A percentile compares a stretch with the other conserved stretches of the same genome.
phyloP scores from a whole-genome alignment of 2,329 filamentous ascomycete genomes.

The Amauroascus niger region DNA sequence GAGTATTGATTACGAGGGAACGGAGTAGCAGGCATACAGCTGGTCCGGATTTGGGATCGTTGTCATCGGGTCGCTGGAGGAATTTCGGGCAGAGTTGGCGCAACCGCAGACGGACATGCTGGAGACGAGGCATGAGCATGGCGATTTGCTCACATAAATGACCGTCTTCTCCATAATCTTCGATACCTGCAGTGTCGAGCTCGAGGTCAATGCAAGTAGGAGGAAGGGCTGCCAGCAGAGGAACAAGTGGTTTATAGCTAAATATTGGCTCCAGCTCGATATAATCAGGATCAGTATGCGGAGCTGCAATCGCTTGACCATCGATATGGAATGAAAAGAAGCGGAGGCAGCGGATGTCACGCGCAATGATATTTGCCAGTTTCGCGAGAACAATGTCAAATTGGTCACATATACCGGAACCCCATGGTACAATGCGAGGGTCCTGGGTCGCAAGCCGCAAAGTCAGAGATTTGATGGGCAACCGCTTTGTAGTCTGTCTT shows the following conservation, averaged over 20 bases:
- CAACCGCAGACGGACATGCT: conserved; percentile 13
- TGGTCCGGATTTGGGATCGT: too few relatives aligned
- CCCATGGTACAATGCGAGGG: not conserved
- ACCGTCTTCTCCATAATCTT: conserved; percentile 3
- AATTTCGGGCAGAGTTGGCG: not conserved
- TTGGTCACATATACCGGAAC: not conserved
- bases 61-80: not conserved
- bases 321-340: conserved; percentile 1
- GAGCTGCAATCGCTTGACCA: not conserved
- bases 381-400: not conserved
- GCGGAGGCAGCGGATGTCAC: not conserved
- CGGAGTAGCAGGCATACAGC: conserved; percentile 10
- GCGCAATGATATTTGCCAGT: not conserved
- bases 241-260: not conserved
- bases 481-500: not conserved
- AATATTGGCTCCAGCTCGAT: conserved; percentile 5
- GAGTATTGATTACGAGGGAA: conserved; percentile 15
- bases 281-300: not conserved
- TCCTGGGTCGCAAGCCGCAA: conserved; percentile 1
- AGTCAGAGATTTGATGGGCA: conserved; percentile 8
- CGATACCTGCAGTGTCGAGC: conserved; percentile 15
- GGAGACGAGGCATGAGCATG: conserved; percentile 5
- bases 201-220: conserved; percentile 10
- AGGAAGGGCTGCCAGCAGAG: conserved; percentile 10
- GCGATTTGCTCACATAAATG: conserved; percentile 14